Evolutionary conservation across 164 flowering plant genomes (phyloP).

Genomic region (Piper longum): DNA sequence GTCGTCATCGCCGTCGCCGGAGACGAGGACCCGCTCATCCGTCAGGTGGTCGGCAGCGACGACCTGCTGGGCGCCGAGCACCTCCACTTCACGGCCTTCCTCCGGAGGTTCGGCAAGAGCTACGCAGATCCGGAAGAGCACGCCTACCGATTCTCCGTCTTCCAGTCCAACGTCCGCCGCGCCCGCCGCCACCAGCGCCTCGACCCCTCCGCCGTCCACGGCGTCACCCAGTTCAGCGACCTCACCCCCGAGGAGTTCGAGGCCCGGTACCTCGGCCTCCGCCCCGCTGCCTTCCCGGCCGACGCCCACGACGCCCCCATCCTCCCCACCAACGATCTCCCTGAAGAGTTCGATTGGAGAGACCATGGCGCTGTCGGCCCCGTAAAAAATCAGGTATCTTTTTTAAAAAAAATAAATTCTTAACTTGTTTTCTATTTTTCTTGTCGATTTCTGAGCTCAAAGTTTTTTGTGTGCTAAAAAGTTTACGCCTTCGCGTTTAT

Average conservation of each 20-base stretch:
- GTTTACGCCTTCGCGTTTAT: no score
- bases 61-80: slow-evolving; percentile 38
- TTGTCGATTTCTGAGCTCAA: no score
- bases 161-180: slow-evolving; percentile 64
- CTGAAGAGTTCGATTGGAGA: slow-evolving; percentile 81
- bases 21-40: slow-evolving; percentile 15
- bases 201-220: slow-evolving; percentile 84
- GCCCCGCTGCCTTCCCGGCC: slow-evolving; percentile 25
- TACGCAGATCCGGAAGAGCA: slow-evolving; percentile 69
- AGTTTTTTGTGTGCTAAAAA: no score
- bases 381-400: slow-evolving; percentile 79
- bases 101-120: slow-evolving; percentile 35
- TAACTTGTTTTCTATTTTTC: neutral
- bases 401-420: neutral
- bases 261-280: slow-evolving; percentile 41
- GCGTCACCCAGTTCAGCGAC: slow-evolving; percentile 85
- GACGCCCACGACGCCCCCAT: slow-evolving; percentile 69
- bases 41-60: slow-evolving; percentile 27
- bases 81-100: slow-evolving; percentile 65
- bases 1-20: neutral
- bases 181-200: slow-evolving; percentile 62
- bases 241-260: slow-evolving; percentile 70
- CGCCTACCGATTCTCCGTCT: slow-evolving; percentile 51
- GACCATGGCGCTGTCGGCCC: slow-evolving; percentile 76
- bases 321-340: slow-evolving; percentile 71